Evolutionary conservation across 108 stramenopile species (phyloP), one percentile per base, ranked within the genome.

Genomic region (Fistulifera solaris): DNA sequence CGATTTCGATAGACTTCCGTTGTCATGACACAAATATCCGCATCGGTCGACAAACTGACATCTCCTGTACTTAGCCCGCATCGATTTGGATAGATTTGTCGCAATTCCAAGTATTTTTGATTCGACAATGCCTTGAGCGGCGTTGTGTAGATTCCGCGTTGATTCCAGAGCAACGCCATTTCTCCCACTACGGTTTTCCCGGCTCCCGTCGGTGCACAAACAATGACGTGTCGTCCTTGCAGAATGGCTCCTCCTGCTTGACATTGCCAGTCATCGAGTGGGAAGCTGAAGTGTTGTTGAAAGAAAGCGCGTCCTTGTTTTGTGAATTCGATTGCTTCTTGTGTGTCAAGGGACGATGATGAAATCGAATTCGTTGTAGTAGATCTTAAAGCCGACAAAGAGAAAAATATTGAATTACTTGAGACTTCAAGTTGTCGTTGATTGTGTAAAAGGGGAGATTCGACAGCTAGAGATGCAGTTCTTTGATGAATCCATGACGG

Each of bases 1-100:
- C 90, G 94, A 62, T 97, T 97, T 15, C 96, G 74, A 61, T 89
- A 95, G 4, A 96, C 93, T 65, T 95, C 96, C 1, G 94, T 95
- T 14, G 96, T 95, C 96, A 97, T 95, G 42, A 97, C 86, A 7
- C 73, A 77, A 11, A 96, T 58, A 38, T 72, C 77, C 1, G 91
- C 94, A 2, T 75, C 93, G 2, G 89, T 56, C 58, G 92, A 80
- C 56, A 94, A 88, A 38, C 73, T 75, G 45, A 85, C 70, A 73
- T 96, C 96, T 0, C 96, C 96, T 2, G 89, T 92, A 7, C 80
- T 56, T 40, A 73, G 52, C 0, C 72, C 77, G 26, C 58, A 59
- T 1, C 75, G 71, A 4, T 52, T 65, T 6, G 81, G 81, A 67
- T 86, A 92, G 21, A 76, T 62, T 12, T 18, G 31, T 40, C 46